Conservation (phyloP, 2,329 filamentous ascomycete species). For the Aureobasidium lini region DNA sequence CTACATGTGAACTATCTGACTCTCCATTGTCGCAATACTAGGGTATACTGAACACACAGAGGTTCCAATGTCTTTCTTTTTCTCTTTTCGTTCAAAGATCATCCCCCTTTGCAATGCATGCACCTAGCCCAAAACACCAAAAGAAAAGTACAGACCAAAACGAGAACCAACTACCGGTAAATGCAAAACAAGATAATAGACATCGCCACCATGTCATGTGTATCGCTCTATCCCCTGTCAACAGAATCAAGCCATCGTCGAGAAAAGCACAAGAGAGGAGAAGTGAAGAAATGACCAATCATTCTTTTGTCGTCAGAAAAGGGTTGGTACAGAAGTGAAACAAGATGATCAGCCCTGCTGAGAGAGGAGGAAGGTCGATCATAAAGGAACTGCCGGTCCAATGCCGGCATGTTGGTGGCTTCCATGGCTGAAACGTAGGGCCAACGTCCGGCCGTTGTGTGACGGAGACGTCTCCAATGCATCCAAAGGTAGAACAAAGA, state of each 20-base stretch:
- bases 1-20: too few species aligned
- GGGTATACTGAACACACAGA: too few species aligned
- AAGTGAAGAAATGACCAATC: neutral
- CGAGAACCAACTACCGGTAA: neutral
- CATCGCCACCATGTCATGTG: neutral
- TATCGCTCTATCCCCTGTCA: neutral
- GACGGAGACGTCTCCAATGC: neutral
- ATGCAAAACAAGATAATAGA: neutral
- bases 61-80: too few species aligned
- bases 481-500: too few species aligned
- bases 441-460: neutral
- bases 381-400: neutral
- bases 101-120: too few species aligned
- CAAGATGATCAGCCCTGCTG: neutral
- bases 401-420: neutral
- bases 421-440: neutral
- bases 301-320: neutral
- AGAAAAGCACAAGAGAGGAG: neutral
- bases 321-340: neutral
- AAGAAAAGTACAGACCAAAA: too few species aligned
- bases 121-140: too few species aligned
- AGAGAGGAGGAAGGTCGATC: neutral
- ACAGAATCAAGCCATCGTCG: neutral
- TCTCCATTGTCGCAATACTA: too few species aligned
- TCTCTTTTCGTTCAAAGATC: too few species aligned